phyloP scores from a whole-genome alignment of 768 basidiomycete species.

The Lanmaoa rubissima region DNA sequence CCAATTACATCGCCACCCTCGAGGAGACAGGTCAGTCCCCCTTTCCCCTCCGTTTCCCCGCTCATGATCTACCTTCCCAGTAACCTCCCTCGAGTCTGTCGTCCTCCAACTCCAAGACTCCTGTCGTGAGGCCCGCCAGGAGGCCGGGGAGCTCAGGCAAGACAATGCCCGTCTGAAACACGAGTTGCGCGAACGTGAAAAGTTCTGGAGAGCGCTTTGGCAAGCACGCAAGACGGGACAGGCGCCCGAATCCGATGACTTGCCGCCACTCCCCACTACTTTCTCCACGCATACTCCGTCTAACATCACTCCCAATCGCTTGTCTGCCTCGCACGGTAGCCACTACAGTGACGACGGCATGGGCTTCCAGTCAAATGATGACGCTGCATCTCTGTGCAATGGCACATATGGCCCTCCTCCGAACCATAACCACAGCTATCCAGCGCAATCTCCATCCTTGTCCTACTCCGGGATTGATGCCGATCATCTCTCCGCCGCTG shows the following conservation, averaged over 20 bases:
- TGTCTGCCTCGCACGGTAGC: conserved; percentile 38
- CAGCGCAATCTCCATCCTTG: conserved; percentile 48
- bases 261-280: conserved; percentile 48
- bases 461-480: conserved; percentile 35
- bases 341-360: conserved; percentile 42
- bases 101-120: conserved; percentile 83
- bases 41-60: not conserved
- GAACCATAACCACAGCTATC: conserved; percentile 39
- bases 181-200: conserved; percentile 70
- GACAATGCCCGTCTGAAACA: conserved; percentile 64
- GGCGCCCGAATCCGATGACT: conserved; percentile 50
- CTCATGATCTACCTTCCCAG: conserved; percentile 37
- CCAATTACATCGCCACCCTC: conserved; percentile 84
- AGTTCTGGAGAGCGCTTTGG: conserved; percentile 68
- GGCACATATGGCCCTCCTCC: conserved; percentile 44
- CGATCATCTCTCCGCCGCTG: conserved; percentile 29
- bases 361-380: conserved; percentile 50
- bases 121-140: conserved; percentile 62
- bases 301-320: conserved; percentile 33
- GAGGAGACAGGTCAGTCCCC: conserved; percentile 65
- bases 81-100: conserved; percentile 82
- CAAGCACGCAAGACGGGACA: conserved; percentile 60
- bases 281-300: conserved; percentile 36
- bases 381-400: conserved; percentile 42
- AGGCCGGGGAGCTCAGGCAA: conserved; percentile 59